Evolutionary conservation across 331 rosid genomes (phyloP).

Genomic region (Spiraea crenata): DNA sequence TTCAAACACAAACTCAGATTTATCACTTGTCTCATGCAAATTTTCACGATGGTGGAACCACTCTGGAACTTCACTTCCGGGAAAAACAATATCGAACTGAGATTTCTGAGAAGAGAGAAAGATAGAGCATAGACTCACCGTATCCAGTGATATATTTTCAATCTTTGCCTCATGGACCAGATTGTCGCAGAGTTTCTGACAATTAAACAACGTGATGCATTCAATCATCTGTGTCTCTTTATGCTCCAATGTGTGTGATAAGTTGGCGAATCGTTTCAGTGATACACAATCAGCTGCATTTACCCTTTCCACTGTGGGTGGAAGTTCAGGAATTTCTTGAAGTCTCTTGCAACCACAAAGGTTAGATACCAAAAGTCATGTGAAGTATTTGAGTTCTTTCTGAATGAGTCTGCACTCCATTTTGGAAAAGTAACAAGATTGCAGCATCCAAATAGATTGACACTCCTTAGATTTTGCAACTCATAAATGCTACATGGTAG

Average conservation of each 20-base stretch:
- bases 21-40: rapidly evolving
- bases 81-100: not conserved
- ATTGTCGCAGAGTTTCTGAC: not conserved
- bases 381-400: not conserved
- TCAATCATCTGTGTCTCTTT: not conserved
- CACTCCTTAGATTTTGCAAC: not conserved
- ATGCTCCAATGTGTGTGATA: not conserved
- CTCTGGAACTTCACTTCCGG: not conserved
- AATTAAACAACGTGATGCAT: not conserved
- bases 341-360: not conserved
- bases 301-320: not conserved
- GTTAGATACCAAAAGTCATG: not conserved
- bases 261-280: not conserved
- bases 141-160: not conserved
- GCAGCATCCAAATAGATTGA: not conserved
- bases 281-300: not conserved
- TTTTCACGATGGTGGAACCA: not conserved
- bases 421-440: not conserved
- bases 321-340: not conserved
- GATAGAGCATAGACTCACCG: not conserved
- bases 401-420: not conserved
- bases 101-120: not conserved
- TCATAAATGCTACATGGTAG: not conserved
- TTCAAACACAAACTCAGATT: not conserved
- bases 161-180: not conserved